Evolutionary conservation across 768 basidiomycete species (phyloP).

Genomic region (Rickenella mellea): DNA sequence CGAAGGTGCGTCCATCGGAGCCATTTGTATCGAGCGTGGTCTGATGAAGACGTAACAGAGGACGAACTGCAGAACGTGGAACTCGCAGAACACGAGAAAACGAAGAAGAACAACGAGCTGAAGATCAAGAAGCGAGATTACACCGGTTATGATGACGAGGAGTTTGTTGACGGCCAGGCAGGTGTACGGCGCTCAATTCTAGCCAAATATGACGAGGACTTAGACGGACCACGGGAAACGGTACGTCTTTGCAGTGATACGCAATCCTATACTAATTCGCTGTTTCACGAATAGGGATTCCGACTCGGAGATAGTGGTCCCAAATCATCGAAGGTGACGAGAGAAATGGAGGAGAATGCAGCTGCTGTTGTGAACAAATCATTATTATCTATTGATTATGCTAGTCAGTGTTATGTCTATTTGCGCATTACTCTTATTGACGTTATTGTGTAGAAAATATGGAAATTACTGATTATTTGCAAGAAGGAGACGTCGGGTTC

Average conservation of each 20-base stretch:
- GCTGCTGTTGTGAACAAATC: conserved; percentile 70
- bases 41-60: conserved; percentile 41
- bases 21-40: background rate
- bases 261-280: conserved; percentile 4
- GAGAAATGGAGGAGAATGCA: conserved; percentile 36
- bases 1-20: conserved; percentile 50
- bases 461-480: conserved; percentile 76
- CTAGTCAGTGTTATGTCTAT: conserved; percentile 46
- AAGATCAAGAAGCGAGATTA: conserved; percentile 88
- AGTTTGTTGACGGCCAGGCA: conserved; percentile 65
- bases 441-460: conserved; percentile 56
- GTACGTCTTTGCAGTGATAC: conserved; percentile 29
- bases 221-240: conserved; percentile 64
- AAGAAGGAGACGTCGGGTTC: conserved; percentile 89
- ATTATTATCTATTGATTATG: conserved; percentile 78
- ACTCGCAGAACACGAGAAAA: conserved; percentile 81
- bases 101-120: conserved; percentile 68
- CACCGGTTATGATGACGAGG: conserved; percentile 94
- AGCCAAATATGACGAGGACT: conserved; percentile 88
- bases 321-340: conserved; percentile 26
- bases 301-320: conserved; percentile 58
- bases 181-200: conserved; percentile 80
- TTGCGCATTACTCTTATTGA: conserved; percentile 13
- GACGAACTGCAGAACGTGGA: conserved; percentile 96
- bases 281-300: conserved; percentile 54